Conservation (phyloP, 495 filamentous ascomycete species). For the Apodospora peruviana region DNA sequence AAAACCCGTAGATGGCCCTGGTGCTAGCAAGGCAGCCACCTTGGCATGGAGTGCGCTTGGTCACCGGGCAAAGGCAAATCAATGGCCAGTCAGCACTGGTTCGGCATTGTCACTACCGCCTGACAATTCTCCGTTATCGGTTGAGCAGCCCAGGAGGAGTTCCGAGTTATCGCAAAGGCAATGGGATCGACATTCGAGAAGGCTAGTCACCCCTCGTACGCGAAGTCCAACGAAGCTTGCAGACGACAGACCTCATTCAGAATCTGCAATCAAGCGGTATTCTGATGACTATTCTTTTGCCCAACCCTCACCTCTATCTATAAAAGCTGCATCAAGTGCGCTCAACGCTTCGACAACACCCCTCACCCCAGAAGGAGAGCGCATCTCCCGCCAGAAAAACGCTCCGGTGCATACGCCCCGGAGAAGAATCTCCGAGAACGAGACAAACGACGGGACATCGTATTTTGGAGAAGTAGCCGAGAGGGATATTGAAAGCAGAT, state of each 20-base stretch:
- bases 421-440: constrained; percentile 7
- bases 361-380: constrained; percentile 8
- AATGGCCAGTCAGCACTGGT: background rate
- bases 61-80: constrained; percentile 13
- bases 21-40: constrained; percentile 80
- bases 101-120: constrained; percentile 8
- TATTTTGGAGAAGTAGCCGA: background rate
- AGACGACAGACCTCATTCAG: constrained; percentile 17
- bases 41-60: constrained; percentile 67
- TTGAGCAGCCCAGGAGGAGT: constrained; percentile 21
- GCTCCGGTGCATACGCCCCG: constrained; percentile 13
- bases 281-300: constrained; percentile 17
- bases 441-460: constrained; percentile 1
- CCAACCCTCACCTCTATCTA: constrained; percentile 28
- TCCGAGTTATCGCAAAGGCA: constrained; percentile 19
- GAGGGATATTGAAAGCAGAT: constrained; percentile 3
- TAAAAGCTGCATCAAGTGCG: constrained; percentile 45
- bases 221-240: constrained; percentile 15
- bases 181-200: constrained; percentile 43
- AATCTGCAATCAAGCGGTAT: constrained; percentile 15
- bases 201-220: constrained; percentile 27
- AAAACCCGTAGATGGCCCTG: constrained; percentile 32
- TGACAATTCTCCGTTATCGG: constrained; percentile 15
- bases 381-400: constrained; percentile 8
- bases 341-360: constrained; percentile 28